Base-by-base conservation (phyloP, 768 basidiomycete genomes). In the Melanogaster broomeanus region DNA sequence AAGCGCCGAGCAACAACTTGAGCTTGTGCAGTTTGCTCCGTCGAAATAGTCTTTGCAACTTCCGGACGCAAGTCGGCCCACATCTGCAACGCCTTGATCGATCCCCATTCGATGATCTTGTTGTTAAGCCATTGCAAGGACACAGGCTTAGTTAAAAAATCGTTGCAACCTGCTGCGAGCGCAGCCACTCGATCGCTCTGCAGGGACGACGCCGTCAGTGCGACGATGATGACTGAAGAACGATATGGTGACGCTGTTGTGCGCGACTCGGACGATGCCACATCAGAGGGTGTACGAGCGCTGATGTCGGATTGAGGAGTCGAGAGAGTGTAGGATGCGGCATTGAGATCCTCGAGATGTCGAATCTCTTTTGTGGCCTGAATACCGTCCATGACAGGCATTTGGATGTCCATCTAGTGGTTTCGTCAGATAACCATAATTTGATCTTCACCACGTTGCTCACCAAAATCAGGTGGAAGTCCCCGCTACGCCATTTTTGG, bases 51-150 rank as follows among this genome's bases (percentile, higher is more conserved):
- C 58, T 72, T 76, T 21, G 74, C 78, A 22, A 70, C 74, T 46
- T 88, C 83, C 2, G 88, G 85, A 38, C 85, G 77, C 51, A 87
- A 72, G 64, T 92, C 90, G 11, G 90, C 91, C 87, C 90, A 93
- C 88, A 92, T 93, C 65, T 93, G 90, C 50, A 93, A 65, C 6
- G 90, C 90, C 66, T 93, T 93, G 73, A 99, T 98, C 3, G 93
- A 96, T 0, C 97, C 97, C 97, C 97, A 99, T 69, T 99, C 97
- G 54, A 96, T 91, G 65, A 98, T 95, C 76, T 99, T 99, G 75
- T 87, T 91, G 67, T 98, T 93, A 45, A 99, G 76, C 97, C 97
- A 99, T 40, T 88, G 78, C 25, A 97, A 76, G 7, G 91, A 93
- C 27, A 99, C 96, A 0, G 97, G 97, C 64, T 99, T 99, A 37